These are phyloP conservation scores for Botryobasidium botryosum DNA, from an alignment of 768 basidiomycete species.

Conservation along the genomic window DNA sequence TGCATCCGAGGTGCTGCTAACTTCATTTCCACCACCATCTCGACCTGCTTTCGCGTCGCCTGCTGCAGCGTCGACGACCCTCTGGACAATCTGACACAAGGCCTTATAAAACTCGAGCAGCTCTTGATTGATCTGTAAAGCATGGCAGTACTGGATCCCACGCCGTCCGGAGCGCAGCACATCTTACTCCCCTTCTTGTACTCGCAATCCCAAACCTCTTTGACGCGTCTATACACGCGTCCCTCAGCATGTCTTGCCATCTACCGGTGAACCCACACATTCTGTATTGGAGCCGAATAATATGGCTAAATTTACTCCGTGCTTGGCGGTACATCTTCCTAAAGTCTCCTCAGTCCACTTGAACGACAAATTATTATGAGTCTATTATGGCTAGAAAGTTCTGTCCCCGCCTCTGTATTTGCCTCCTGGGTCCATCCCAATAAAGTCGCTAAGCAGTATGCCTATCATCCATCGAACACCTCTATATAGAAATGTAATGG, in stretches of 20 bases:
- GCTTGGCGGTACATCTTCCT: background rate
- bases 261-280: conserved; percentile 43
- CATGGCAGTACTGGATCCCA: too few species aligned
- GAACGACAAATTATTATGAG: conserved; percentile 81
- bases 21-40: too few species aligned
- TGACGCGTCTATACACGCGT: conserved; percentile 64
- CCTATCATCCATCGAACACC: conserved; percentile 6
- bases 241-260: conserved; percentile 84
- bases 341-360: conserved; percentile 55
- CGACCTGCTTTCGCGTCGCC: too few species aligned
- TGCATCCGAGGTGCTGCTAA: too few species aligned
- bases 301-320: background rate
- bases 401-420: conserved; percentile 51
- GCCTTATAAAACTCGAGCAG: too few species aligned
- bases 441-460: conserved; percentile 49
- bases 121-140: too few species aligned
- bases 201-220: conserved; percentile 56
- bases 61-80: too few species aligned
- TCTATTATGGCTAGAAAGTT: conserved; percentile 70
- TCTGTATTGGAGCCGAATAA: background rate
- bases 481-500: conserved; percentile 1
- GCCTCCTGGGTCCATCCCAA: conserved; percentile 50
- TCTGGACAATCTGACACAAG: too few species aligned
- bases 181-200: conserved; percentile 57
- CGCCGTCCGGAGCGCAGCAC: too few species aligned